These are phyloP conservation scores for Eimeria sp. DNA, from an alignment of 169 alveolate genomes.

Conservation along the genomic window DNA sequence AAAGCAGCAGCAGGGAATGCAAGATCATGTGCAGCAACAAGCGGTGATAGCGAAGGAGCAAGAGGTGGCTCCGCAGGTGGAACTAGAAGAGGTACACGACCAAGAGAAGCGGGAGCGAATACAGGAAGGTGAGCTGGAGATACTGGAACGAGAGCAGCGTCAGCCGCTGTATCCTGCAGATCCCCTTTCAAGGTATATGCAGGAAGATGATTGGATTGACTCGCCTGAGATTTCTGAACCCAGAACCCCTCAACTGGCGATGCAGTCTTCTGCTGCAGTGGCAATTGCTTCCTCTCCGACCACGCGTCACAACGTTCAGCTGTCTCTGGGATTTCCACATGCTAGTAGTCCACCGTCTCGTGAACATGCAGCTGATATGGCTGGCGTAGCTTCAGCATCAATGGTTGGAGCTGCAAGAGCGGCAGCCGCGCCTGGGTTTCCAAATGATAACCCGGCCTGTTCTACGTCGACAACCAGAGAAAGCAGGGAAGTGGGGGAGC, in stretches of 20 bases:
- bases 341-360: neutral
- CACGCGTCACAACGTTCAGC: neutral
- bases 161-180: neutral
- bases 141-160: too few species aligned
- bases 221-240: neutral
- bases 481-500: neutral
- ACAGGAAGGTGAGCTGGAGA: neutral
- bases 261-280: neutral
- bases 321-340: neutral
- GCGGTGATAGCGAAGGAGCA: neutral
- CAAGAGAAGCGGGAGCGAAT: neutral
- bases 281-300: neutral
- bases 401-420: neutral
- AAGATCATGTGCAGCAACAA: neutral
- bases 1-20: neutral
- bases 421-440: neutral
- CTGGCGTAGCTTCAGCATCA: neutral
- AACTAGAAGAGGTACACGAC: neutral
- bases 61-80: neutral
- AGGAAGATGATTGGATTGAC: conserved; percentile 55
- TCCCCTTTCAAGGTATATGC: conserved; percentile 1
- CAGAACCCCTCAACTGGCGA: neutral
- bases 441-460: neutral
- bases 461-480: neutral
- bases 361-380: neutral